These are phyloP conservation scores for Talaromyces albobiverticillius DNA, from an alignment of 2,329 filamentous ascomycete species.

Conservation along the genomic window DNA sequence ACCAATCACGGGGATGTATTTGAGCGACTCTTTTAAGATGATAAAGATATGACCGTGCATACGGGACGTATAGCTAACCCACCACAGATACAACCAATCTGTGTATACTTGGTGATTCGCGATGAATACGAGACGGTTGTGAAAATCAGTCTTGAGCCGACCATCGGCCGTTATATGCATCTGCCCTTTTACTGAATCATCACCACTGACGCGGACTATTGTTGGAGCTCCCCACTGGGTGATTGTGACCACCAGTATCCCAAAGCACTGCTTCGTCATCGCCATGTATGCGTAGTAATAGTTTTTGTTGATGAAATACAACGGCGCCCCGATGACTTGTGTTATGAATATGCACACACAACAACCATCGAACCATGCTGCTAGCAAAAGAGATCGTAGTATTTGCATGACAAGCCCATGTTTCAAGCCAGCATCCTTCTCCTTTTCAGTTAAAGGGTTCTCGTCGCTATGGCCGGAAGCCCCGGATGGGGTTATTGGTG, in stretches of 20 bases:
- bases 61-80: conserved; percentile 62
- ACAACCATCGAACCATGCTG: conserved; percentile 45
- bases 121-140: conserved; percentile 60
- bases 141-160: conserved; percentile 57
- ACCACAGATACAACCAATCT: conserved; percentile 69
- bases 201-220: conserved; percentile 60
- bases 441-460: conserved; percentile 21
- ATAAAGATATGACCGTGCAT: conserved; percentile 67
- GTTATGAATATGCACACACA: conserved; percentile 48
- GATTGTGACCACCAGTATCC: conserved; percentile 59
- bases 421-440: conserved; percentile 36
- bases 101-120: conserved; percentile 67
- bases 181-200: conserved; percentile 59
- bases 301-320: conserved; percentile 59
- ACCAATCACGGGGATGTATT: conserved; percentile 61
- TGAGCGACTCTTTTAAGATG: conserved; percentile 64
- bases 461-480: conserved; percentile 18
- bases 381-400: conserved; percentile 42
- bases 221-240: conserved; percentile 64
- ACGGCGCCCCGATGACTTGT: conserved; percentile 58
- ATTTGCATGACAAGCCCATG: conserved; percentile 46
- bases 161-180: conserved; percentile 57
- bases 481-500: conserved; percentile 17
- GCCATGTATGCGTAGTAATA: conserved; percentile 66
- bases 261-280: conserved; percentile 64